Percentiles rank a stretch among this genome's conserved stretches.
These are phyloP conservation scores for Fusarium devonianum DNA, from an alignment of 2,329 filamentous ascomycete species.

Conservation along the genomic window DNA sequence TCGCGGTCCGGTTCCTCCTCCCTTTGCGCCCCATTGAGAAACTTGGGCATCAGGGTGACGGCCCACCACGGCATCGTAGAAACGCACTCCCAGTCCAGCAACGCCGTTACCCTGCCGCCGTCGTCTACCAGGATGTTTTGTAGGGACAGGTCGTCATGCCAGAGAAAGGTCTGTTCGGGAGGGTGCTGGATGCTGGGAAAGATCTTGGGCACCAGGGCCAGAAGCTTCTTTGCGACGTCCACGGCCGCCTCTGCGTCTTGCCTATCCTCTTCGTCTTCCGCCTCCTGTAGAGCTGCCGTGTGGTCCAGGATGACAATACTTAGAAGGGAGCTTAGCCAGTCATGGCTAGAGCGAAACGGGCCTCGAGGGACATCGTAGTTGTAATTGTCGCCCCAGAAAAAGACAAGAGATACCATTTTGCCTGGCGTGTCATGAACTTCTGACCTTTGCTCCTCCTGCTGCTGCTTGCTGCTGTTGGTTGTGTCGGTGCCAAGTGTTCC, in stretches of 20 bases:
- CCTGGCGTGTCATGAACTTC: conserved; percentile 25
- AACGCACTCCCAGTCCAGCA: conserved; percentile 55
- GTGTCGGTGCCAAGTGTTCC: conserved; percentile 15
- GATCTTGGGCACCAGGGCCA: background rate
- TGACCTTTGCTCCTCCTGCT: too few relatives aligned
- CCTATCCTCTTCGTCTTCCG: background rate
- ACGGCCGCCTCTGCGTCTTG: background rate
- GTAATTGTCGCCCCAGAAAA: conserved; percentile 44
- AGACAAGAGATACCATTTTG: conserved; percentile 45
- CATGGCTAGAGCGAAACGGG: conserved; percentile 45
- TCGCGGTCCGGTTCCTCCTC: conserved; percentile 44
- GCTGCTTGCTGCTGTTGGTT: too few relatives aligned
- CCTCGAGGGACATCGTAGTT: conserved; percentile 45
- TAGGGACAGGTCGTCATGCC: conserved; percentile 47
- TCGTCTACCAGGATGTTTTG: conserved; percentile 52
- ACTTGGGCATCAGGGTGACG: conserved; percentile 44
- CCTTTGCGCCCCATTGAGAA: conserved; percentile 43
- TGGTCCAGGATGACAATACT: background rate
- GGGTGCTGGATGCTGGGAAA: background rate
- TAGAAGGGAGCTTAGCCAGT: conserved; percentile 43
- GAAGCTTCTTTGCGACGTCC: background rate
- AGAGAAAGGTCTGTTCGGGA: conserved; percentile 35
- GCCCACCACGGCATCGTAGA: conserved; percentile 51
- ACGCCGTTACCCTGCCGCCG: conserved; percentile 44
- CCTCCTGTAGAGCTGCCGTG: background rate